Evolutionary conservation across 805 yeast species (phyloP).

Genomic region (Candida taoyuanica): DNA sequence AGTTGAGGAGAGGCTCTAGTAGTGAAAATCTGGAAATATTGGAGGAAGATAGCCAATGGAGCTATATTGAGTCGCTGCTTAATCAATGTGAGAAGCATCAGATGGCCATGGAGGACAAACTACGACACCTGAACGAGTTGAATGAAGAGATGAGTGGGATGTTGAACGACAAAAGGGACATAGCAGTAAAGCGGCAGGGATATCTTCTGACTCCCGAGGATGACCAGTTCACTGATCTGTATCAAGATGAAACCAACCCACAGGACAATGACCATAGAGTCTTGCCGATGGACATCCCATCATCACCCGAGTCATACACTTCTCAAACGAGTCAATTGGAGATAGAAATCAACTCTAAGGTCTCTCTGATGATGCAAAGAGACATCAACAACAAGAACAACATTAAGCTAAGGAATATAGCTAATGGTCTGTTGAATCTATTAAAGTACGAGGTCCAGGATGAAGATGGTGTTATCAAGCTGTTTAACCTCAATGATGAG

Average conservation of each 20-base stretch:
- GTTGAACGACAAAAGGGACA: neutral
- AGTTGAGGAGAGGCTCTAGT: too few relatives aligned
- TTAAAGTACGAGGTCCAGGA: slow-evolving; percentile 14
- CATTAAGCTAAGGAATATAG: slow-evolving; percentile 19
- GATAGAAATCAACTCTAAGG: slow-evolving; percentile 17
- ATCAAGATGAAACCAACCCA: slow-evolving; percentile 1
- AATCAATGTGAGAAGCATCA: slow-evolving; percentile 7
- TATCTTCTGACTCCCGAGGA: slow-evolving; percentile 21
- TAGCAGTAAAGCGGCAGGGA: neutral
- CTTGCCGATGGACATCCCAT: slow-evolving; percentile 17
- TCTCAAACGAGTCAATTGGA: slow-evolving; percentile 19
- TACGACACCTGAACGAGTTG: slow-evolving; percentile 1
- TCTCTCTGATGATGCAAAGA: slow-evolving; percentile 12
- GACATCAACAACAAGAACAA: slow-evolving; percentile 13
- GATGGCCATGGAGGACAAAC: slow-evolving; percentile 1
- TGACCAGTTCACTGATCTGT: slow-evolving; percentile 5
- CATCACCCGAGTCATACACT: slow-evolving; percentile 21
- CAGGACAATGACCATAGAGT: too few relatives aligned
- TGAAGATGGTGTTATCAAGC: slow-evolving; percentile 9
- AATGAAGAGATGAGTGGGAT: slow-evolving; percentile 8
- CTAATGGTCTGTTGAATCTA: slow-evolving; percentile 14
- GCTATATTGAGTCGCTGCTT: slow-evolving; percentile 1
- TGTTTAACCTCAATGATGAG: slow-evolving; percentile 15
- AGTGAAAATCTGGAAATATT: too few relatives aligned
- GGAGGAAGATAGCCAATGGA: neutral